Percentiles rank a stretch among this genome's conserved stretches.
phyloP scores from a whole-genome alignment of 2,329 filamentous ascomycete species.

The Fusarium irregulare region DNA sequence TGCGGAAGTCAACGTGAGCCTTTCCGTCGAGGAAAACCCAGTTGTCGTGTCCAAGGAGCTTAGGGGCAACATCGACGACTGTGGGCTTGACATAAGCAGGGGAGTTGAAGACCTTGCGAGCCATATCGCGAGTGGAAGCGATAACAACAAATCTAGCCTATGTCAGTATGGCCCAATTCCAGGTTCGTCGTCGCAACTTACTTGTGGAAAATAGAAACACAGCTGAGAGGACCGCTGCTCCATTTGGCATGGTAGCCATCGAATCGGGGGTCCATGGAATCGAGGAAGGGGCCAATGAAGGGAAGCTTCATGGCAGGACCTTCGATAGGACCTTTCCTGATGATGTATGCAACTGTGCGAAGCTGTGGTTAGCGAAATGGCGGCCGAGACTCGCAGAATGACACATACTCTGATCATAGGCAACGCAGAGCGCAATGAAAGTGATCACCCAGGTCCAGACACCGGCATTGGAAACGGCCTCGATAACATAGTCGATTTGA shows the following conservation, averaged over 20 bases:
- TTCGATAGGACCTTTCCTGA: constrained; percentile 79
- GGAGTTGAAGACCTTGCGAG: constrained; percentile 96
- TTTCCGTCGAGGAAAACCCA: constrained; percentile 99
- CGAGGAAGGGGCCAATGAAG: constrained; percentile 94
- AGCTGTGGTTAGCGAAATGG: constrained; percentile 33
- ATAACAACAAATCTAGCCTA: constrained; percentile 88
- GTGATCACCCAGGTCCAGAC: constrained; percentile 74
- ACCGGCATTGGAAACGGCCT: constrained; percentile 67
- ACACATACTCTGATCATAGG: constrained; percentile 89
- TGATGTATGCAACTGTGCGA: constrained; percentile 75
- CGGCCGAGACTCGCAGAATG: neutral
- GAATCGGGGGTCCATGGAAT: constrained; percentile 93
- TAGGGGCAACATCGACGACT: constrained; percentile 93
- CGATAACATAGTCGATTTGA: constrained; percentile 66
- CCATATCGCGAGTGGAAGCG: constrained; percentile 92
- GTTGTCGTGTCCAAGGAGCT: constrained; percentile 90
- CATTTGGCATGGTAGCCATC: constrained; percentile 92
- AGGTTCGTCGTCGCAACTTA: constrained; percentile 58
- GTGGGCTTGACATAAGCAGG: constrained; percentile 93
- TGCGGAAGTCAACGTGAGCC: constrained; percentile 95
- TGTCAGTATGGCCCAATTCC: constrained; percentile 14
- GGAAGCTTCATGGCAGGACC: constrained; percentile 82
- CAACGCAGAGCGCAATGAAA: constrained; percentile 75
- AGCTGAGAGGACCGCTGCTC: constrained; percentile 90
- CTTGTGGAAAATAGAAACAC: constrained; percentile 99